These are phyloP conservation scores for Entonaema liquescens DNA, from an alignment of 495 filamentous ascomycete species.

Conservation along the genomic window DNA sequence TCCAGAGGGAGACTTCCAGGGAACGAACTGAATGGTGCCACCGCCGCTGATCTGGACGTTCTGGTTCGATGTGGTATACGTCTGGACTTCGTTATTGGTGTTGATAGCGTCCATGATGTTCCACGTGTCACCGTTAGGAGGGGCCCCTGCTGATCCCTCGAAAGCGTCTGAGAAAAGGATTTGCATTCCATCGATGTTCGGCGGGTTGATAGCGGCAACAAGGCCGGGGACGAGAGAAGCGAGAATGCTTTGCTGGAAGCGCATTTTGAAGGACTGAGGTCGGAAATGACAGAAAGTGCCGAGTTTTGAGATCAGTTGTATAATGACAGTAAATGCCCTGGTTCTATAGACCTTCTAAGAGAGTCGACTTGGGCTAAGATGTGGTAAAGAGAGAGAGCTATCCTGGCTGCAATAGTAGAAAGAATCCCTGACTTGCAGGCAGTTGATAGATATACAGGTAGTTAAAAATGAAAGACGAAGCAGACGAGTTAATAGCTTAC, in stretches of 20 bases:
- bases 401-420: constrained; percentile 32
- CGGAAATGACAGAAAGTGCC: constrained; percentile 15
- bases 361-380: constrained; percentile 14
- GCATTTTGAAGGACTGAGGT: constrained; percentile 40
- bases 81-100: constrained; percentile 57
- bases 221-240: constrained; percentile 37
- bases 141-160: constrained; percentile 41
- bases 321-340: constrained; percentile 30
- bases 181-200: constrained; percentile 44
- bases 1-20: constrained; percentile 48
- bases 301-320: constrained; percentile 1
- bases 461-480: constrained; percentile 38
- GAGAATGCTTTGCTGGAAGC: constrained; percentile 39
- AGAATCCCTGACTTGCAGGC: constrained; percentile 46
- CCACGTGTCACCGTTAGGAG: constrained; percentile 47
- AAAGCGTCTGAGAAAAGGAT: constrained; percentile 46
- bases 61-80: constrained; percentile 52
- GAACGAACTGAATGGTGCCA: constrained; percentile 56
- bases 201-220: constrained; percentile 42
- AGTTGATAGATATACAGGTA: constrained; percentile 28
- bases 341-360: constrained; percentile 33
- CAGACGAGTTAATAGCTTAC: constrained; percentile 25
- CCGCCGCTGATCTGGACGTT: constrained; percentile 60
- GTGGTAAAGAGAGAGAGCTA: constrained; percentile 24
- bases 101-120: constrained; percentile 52